These are phyloP conservation scores for Blastomyces emzantsi DNA, from an alignment of 2,329 filamentous ascomycete genomes.

Conservation along the genomic window DNA sequence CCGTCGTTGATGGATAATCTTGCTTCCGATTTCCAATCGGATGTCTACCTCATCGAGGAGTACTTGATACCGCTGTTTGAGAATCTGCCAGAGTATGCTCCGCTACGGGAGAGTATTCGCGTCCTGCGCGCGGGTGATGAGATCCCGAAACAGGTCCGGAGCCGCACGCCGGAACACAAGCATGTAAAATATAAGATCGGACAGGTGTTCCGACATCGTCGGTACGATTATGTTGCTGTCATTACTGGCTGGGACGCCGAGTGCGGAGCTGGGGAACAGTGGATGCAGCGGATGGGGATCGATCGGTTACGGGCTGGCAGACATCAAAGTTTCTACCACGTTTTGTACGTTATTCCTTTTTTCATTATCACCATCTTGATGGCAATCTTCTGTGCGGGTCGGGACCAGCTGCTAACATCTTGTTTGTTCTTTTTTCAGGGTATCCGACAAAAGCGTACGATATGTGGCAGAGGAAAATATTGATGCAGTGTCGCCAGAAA, in stretches of 20 bases:
- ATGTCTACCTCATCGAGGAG: constrained; percentile 60
- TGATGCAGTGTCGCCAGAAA: constrained; percentile 45
- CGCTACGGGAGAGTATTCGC: constrained; percentile 46
- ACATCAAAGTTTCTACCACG: constrained; percentile 71
- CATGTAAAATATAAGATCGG: constrained; percentile 62
- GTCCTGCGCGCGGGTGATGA: constrained; percentile 49
- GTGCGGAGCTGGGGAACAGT: constrained; percentile 51
- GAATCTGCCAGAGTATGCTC: constrained; percentile 44
- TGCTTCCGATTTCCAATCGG: constrained; percentile 58
- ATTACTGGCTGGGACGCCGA: constrained; percentile 77
- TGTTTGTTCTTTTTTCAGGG: constrained; percentile 35
- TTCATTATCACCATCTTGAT: not conserved
- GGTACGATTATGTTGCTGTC: constrained; percentile 70
- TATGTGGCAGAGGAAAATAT: constrained; percentile 81
- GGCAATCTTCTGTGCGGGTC: constrained; percentile 14
- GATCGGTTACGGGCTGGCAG: constrained; percentile 51
- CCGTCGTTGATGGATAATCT: constrained; percentile 57
- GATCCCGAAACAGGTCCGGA: constrained; percentile 43
- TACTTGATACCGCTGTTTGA: constrained; percentile 56
- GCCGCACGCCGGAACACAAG: constrained; percentile 27
- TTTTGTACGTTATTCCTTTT: constrained; percentile 56
- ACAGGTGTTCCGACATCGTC: constrained; percentile 70
- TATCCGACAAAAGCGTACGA: constrained; percentile 58
- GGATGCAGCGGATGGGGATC: constrained; percentile 56
- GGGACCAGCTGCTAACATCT: constrained; percentile 14